Conservation (phyloP, 495 filamentous ascomycete species). For the Penicillium bovifimosum region DNA sequence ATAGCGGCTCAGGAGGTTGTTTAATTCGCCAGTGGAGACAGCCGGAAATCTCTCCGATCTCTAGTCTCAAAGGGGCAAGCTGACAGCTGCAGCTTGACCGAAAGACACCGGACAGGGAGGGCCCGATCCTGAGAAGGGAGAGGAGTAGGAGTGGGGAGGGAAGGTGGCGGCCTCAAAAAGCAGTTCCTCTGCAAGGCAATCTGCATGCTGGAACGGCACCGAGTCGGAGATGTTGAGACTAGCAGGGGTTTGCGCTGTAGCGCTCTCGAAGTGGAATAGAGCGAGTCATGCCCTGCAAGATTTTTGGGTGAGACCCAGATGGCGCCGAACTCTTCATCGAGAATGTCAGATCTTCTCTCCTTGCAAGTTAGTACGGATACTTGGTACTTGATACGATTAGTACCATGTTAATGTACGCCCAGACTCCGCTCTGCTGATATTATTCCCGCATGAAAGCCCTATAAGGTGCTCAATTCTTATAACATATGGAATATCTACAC, state of each 20-base stretch:
- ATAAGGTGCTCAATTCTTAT: not conserved
- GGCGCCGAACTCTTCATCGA: conserved; percentile 25
- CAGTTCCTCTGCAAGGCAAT: not conserved
- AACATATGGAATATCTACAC: too few relatives aligned
- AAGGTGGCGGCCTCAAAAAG: not conserved
- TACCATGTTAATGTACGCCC: not conserved
- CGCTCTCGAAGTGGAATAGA: conserved; percentile 8
- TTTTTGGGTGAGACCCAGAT: not conserved
- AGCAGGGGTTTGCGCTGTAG: conserved; percentile 4
- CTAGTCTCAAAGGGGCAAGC: conserved; percentile 26
- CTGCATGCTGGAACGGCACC: not conserved
- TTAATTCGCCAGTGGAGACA: conserved; percentile 28
- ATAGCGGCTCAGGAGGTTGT: conserved; percentile 15
- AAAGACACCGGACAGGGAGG: conserved; percentile 9
- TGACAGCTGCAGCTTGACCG: conserved; percentile 28
- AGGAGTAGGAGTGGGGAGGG: not conserved
- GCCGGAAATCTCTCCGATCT: conserved; percentile 34
- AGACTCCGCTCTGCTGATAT: conserved; percentile 6
- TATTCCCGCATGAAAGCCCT: conserved; percentile 9
- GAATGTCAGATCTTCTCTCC: conserved; percentile 16
- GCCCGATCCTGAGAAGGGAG: not conserved
- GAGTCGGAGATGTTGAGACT: not conserved
- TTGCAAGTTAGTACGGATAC: too few relatives aligned
- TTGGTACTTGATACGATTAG: too few relatives aligned
- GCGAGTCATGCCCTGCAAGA: conserved; percentile 6